Conservation (phyloP, 495 filamentous ascomycete genomes). For the Xanthoparmelia taractica region DNA sequence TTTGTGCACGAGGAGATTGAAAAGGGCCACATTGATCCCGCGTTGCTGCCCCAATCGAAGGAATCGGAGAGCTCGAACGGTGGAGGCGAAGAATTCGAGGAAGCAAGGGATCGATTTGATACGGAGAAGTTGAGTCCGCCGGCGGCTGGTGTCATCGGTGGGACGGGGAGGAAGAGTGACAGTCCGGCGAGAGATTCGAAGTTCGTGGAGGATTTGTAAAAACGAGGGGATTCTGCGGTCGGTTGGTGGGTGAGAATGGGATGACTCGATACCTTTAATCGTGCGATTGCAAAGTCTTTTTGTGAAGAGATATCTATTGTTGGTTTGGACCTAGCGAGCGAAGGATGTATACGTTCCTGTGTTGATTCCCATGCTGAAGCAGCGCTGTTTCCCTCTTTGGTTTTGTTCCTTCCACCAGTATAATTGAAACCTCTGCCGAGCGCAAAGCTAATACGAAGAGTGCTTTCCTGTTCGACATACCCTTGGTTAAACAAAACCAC, state of each 20-base stretch:
- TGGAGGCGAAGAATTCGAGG: constrained; percentile 30
- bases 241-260: neutral
- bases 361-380: neutral
- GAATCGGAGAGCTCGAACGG: constrained; percentile 7
- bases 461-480: no score
- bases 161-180: constrained; percentile 30
- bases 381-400: neutral
- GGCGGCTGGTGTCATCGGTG: constrained; percentile 23
- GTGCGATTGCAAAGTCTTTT: neutral
- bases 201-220: constrained; percentile 43
- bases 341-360: neutral
- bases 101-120: constrained; percentile 41
- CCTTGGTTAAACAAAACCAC: no score
- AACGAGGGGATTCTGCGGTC: neutral
- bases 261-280: constrained; percentile 1
- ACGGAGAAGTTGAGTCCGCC: constrained; percentile 42
- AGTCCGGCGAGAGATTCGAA: constrained; percentile 41
- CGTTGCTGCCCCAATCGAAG: constrained; percentile 10
- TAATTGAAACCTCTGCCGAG: neutral
- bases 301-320: neutral
- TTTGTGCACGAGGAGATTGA: constrained; percentile 16
- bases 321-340: neutral
- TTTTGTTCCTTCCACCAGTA: neutral
- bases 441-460: neutral
- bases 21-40: constrained; percentile 12